Evolutionary conservation across 768 basidiomycete genomes (phyloP).

Genomic region (Strobilomyces dryophilus): DNA sequence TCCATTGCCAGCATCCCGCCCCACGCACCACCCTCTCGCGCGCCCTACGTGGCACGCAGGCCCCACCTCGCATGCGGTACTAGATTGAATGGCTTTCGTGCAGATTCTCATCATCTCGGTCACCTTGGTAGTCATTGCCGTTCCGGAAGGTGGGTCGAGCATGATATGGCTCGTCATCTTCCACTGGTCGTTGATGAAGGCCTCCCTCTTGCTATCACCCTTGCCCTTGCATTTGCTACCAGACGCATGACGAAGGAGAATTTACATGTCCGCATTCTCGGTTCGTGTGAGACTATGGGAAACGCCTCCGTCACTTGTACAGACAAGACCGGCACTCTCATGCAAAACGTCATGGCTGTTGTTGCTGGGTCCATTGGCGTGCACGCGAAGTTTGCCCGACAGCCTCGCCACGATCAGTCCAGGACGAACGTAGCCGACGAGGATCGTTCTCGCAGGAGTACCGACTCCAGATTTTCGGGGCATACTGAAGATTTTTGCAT

Average conservation of each 20-base stretch:
- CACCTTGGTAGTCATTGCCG: constrained; percentile 84
- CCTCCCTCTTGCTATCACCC: too few relatives aligned
- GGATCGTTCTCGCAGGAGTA: constrained; percentile 27
- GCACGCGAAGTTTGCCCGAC: constrained; percentile 88
- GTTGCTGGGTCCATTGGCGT: constrained; percentile 95
- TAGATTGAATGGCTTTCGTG: constrained; percentile 85
- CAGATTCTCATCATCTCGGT: constrained; percentile 94
- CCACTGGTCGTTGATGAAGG: constrained; percentile 39
- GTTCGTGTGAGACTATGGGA: constrained; percentile 98
- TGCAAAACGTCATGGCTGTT: constrained; percentile 92
- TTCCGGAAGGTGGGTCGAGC: constrained; percentile 62
- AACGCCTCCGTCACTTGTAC: constrained; percentile 95
- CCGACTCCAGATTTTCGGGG: constrained; percentile 32
- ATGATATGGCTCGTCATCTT: background rate
- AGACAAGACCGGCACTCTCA: constrained; percentile 96
- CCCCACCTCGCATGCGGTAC: too few relatives aligned
- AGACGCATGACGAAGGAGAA: constrained; percentile 98
- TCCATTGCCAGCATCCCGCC: too few relatives aligned
- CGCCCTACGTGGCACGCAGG: too few relatives aligned
- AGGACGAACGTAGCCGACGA: constrained; percentile 70
- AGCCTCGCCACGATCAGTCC: constrained; percentile 63
- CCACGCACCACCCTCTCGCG: too few relatives aligned
- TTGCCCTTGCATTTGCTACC: constrained; percentile 95
- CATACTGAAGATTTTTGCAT: constrained; percentile 78
- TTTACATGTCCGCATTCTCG: constrained; percentile 89